Conservation (phyloP, 2,329 filamentous ascomycete species). For the Passalora sequoiae region DNA sequence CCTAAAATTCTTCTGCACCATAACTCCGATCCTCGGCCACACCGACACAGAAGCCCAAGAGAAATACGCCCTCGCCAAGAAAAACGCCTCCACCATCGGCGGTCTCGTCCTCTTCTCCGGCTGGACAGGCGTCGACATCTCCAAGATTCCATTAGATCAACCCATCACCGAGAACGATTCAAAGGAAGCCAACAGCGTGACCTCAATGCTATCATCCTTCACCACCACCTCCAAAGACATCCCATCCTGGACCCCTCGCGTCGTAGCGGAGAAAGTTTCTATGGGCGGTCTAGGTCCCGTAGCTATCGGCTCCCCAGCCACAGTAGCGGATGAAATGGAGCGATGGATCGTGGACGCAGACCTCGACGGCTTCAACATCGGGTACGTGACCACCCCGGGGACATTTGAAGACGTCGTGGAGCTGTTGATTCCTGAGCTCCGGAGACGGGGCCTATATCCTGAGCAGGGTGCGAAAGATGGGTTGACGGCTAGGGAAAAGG, state of each 20-base stretch:
- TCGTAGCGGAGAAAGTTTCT: slow-evolving; percentile 44
- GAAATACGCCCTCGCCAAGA: slow-evolving; percentile 57
- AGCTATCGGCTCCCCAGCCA: slow-evolving; percentile 42
- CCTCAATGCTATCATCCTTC: slow-evolving; percentile 33
- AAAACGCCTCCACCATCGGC: slow-evolving; percentile 60
- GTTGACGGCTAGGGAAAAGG: slow-evolving; percentile 46
- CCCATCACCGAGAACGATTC: slow-evolving; percentile 54
- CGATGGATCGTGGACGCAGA: slow-evolving; percentile 43
- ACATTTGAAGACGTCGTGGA: slow-evolving; percentile 51
- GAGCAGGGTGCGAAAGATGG: slow-evolving; percentile 30
- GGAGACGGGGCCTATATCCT: slow-evolving; percentile 32
- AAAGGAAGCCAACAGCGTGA: slow-evolving; percentile 45
- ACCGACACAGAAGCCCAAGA: slow-evolving; percentile 62
- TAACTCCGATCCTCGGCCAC: slow-evolving; percentile 59
- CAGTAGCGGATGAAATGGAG: slow-evolving; percentile 47
- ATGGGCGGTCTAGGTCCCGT: slow-evolving; percentile 49
- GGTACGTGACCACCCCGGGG: slow-evolving; percentile 48
- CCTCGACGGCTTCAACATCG: slow-evolving; percentile 41
- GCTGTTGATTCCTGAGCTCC: slow-evolving; percentile 46
- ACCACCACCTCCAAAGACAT: slow-evolving; percentile 43
- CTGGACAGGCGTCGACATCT: slow-evolving; percentile 64
- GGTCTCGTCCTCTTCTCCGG: slow-evolving; percentile 67
- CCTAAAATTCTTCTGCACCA: slow-evolving; percentile 63
- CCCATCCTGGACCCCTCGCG: slow-evolving; percentile 43
- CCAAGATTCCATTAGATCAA: slow-evolving; percentile 53